A percentile compares a stretch with the other conserved stretches of the same genome.
Conservation (phyloP, 1,284 basidiomycete genomes). For the Wallemia ichthyophaga region DNA sequence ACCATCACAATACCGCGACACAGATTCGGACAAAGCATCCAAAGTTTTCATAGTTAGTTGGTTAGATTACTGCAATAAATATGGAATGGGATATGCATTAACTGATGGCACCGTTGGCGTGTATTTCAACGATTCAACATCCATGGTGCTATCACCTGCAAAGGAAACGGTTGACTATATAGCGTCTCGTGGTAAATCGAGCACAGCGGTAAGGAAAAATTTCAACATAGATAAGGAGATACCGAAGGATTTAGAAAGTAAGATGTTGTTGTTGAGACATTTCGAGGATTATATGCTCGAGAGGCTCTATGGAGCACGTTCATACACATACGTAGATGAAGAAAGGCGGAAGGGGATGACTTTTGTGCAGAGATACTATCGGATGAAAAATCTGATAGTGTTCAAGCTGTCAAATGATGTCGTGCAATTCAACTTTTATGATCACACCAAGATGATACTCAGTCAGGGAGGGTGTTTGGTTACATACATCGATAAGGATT, state of each 20-base stretch:
- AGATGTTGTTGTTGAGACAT: slow-evolving; percentile 66
- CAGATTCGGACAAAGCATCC: slow-evolving; percentile 21
- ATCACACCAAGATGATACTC: slow-evolving; percentile 80
- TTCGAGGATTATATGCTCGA: slow-evolving; percentile 81
- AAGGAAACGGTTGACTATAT: slow-evolving; percentile 70
- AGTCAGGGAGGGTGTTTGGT: slow-evolving; percentile 46
- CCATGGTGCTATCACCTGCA: slow-evolving; percentile 48
- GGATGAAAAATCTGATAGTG: slow-evolving; percentile 87
- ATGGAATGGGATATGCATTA: slow-evolving; percentile 90
- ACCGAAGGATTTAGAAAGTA: slow-evolving; percentile 48
- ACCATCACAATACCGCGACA: slow-evolving; percentile 3
- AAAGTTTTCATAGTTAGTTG: slow-evolving; percentile 79
- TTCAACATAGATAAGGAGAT: slow-evolving; percentile 27
- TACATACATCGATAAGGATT: slow-evolving; percentile 68
- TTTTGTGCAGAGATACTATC: slow-evolving; percentile 78
- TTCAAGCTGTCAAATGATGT: slow-evolving; percentile 85
- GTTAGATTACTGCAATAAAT: slow-evolving; percentile 96
- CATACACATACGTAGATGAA: slow-evolving; percentile 44
- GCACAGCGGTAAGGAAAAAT: slow-evolving; percentile 36
- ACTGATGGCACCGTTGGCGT: slow-evolving; percentile 82
- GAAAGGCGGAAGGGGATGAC: slow-evolving; percentile 49
- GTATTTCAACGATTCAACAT: slow-evolving; percentile 84
- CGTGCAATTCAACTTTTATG: slow-evolving; percentile 90
- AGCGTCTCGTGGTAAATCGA: slow-evolving; percentile 22
- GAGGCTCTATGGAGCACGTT: slow-evolving; percentile 44